A percentile compares a stretch with the other conserved stretches of the same genome.
Conservation (phyloP, 2,329 filamentous ascomycete species). For the Trichoderma guizhouense region DNA sequence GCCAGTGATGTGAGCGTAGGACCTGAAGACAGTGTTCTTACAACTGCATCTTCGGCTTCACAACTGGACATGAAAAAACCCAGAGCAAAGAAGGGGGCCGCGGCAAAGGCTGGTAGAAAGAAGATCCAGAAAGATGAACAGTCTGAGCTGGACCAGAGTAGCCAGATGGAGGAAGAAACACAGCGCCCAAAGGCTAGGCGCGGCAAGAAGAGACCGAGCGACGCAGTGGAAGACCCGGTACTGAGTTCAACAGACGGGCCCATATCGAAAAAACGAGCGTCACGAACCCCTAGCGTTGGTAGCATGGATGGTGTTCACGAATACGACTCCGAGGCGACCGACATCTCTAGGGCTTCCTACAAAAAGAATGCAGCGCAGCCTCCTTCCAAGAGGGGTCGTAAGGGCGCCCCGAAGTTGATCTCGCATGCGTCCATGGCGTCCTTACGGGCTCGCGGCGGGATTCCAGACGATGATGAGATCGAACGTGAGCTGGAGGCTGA, state of each 20-base stretch:
- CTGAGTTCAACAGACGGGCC: slow-evolving; percentile 44
- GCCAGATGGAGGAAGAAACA: slow-evolving; percentile 21
- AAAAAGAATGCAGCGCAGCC: slow-evolving; percentile 43
- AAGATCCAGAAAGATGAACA: slow-evolving; percentile 52
- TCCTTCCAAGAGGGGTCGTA: slow-evolving; percentile 35
- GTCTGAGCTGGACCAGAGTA: slow-evolving; percentile 42
- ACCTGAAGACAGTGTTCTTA: slow-evolving; percentile 58
- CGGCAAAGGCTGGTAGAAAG: slow-evolving; percentile 39
- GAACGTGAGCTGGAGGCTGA: slow-evolving; percentile 64
- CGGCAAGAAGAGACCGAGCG: slow-evolving; percentile 63
- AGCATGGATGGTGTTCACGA: slow-evolving; percentile 39
- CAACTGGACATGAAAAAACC: slow-evolving; percentile 54
- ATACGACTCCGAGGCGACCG: slow-evolving; percentile 41
- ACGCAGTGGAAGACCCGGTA: slow-evolving; percentile 51
- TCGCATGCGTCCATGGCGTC: slow-evolving; percentile 52
- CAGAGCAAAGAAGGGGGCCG: slow-evolving; percentile 53
- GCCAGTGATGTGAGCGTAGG: slow-evolving; percentile 47
- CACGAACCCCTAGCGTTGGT: slow-evolving; percentile 46
- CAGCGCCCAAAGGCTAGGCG: slow-evolving; percentile 41
- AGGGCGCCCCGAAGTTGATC: slow-evolving; percentile 40
- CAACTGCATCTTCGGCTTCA: slow-evolving; percentile 57
- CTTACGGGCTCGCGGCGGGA: slow-evolving; percentile 36
- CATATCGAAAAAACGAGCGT: slow-evolving; percentile 58
- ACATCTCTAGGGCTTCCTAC: slow-evolving; percentile 31
- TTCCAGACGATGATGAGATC: slow-evolving; percentile 62